These are phyloP conservation scores for Mercurialis annua DNA, from an alignment of 345 rosid genomes.

Conservation along the genomic window DNA sequence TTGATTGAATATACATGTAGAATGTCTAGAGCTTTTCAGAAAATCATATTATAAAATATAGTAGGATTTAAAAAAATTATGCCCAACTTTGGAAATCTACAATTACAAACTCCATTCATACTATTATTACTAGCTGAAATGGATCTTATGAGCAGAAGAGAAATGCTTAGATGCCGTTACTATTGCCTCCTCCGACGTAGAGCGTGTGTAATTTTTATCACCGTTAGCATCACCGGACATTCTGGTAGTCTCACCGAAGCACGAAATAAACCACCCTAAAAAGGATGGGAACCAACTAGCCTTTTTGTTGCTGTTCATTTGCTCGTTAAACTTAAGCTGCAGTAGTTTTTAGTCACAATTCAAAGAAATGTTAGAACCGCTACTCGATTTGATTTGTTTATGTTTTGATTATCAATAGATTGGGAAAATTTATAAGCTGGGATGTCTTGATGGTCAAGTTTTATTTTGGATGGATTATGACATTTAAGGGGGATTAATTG, in stretches of 20 bases:
- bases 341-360: not conserved
- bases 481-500: not conserved
- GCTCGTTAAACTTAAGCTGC: not conserved
- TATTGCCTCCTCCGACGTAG: conserved; percentile 25
- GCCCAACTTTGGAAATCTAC: too few species aligned
- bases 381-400: not conserved
- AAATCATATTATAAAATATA: too few species aligned
- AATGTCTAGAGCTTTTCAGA: too few species aligned
- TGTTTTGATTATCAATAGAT: not conserved
- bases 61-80: too few species aligned
- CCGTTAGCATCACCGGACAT: not conserved
- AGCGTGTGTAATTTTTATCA: not conserved
- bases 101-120: not conserved
- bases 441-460: conserved; percentile 4
- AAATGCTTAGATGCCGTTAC: conserved; percentile 47
- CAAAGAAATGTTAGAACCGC: too few species aligned
- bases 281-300: conserved; percentile 3
- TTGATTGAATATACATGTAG: too few species aligned
- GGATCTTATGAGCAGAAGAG: conserved; percentile 32
- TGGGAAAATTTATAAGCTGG: not conserved
- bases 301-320: conserved; percentile 15
- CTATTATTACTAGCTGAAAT: not conserved
- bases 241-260: not conserved
- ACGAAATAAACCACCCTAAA: conserved; percentile 2
- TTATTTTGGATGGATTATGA: not conserved